Base-by-base conservation (phyloP, 352 stramenopile species). In the Globisporangium recalcitrans region DNA sequence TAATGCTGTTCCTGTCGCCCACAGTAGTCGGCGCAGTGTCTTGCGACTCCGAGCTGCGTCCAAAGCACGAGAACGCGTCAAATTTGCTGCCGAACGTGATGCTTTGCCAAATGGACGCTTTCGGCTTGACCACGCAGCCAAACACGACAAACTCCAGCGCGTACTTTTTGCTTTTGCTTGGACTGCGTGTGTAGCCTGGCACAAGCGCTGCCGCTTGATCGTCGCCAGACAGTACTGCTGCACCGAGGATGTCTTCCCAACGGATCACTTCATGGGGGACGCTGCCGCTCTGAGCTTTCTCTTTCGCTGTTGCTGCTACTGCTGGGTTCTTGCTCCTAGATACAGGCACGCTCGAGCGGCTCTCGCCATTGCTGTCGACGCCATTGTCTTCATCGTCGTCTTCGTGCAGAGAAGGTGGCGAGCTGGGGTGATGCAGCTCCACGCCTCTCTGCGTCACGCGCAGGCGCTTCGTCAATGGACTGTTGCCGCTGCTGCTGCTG, bases 231-330 rank as follows among this genome's bases (percentile, higher is more conserved):
- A 70, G 65, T 36, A 79, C 65, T 9, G 68, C 65, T 1, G 77
- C 75, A 16, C 79, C 79, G 32, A 88, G 52, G 3, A 87, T 60
- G 21, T 72, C 71, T 19, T 16, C 14, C 79, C 77, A 88, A n/a
- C 66, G 64, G 53, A 86, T 74, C 34, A 80, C 51, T 19, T 77
- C 76, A 47, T 38, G 11, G 27, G 21, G 19, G 10, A n/a, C 34
- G n/a, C 34, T 2, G 34, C 34, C 11, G 34, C 16, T 16, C 4
- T 62, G 60, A 46, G 55, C 26, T 26, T 61, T 61, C 13, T 14
- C 24, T 52, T 21, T 22, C 26, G 38, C n/a, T 27, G 34, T 5
- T 61, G 55, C 13, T 36, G 24, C 1, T 51, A 10, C 5, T 38
- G 27, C 11, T 57, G 29, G 11, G 13, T 40, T n/a, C 24, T 57